These are phyloP conservation scores for Rubroshorea leprosula DNA, from an alignment of 345 rosid genomes.

Conservation along the genomic window DNA sequence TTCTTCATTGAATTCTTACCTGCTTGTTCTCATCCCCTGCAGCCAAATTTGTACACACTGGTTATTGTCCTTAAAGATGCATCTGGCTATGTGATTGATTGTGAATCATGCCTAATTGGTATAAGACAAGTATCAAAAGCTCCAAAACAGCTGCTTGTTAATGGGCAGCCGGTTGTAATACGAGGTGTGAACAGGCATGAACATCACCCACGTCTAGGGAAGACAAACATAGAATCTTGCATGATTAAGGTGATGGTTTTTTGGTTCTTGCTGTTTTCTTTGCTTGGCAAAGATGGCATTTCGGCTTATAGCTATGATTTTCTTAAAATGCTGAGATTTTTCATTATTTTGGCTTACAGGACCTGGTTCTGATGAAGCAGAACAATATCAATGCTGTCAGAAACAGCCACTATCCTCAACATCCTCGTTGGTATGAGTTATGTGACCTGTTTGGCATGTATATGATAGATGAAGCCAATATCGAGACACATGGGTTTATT, in stretches of 20 bases:
- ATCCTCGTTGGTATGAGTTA: constrained; percentile 95
- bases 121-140: constrained; percentile 78
- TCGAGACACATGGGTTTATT: constrained; percentile 96
- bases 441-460: constrained; percentile 96
- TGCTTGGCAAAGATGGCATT: constrained; percentile 8
- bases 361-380: constrained; percentile 91
- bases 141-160: constrained; percentile 86
- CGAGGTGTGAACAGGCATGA: constrained; percentile 99
- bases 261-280: constrained; percentile 16
- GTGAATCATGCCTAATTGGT: constrained; percentile 91
- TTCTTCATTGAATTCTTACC: too few relatives aligned
- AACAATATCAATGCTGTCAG: constrained; percentile 90
- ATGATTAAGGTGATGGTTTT: constrained; percentile 72
- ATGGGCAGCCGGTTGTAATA: constrained; percentile 71
- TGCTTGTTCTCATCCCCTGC: constrained; percentile 12
- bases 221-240: constrained; percentile 93
- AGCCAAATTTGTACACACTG: constrained; percentile 86
- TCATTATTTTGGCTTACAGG: constrained; percentile 44
- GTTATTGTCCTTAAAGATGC: constrained; percentile 79
- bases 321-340: not conserved
- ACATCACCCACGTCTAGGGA: constrained; percentile 97
- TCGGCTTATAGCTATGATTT: constrained; percentile 14
- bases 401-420: constrained; percentile 98
- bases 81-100: constrained; percentile 67
- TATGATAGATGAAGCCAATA: constrained; percentile 98